Base-by-base conservation (phyloP, 148 eudicot species). In the Rhododendron kiyosumense region DNA sequence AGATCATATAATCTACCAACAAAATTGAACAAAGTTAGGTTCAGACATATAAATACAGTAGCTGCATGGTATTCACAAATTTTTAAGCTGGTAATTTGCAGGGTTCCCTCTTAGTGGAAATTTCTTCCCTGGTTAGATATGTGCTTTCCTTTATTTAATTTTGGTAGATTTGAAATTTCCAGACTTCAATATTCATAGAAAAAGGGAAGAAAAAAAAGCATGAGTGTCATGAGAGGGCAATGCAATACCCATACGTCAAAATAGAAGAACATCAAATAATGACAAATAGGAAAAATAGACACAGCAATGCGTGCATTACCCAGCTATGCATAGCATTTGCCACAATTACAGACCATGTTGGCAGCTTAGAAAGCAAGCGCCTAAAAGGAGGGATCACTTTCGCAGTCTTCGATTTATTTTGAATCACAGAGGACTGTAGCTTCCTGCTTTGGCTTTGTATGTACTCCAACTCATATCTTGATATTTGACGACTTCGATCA, bases 301-400 rank as follows among this genome's bases (percentile, higher is more conserved):
- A 28, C 14, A 79, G 13, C 1, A 10, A 30, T 9, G 52, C 7
- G 69, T 79, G 15, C 63, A 86, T 86, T 96, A 96, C 98, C 98
- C 98, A 96, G 89, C 98, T 93, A 87, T 96, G 98, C 96, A 96
- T 96, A 51, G 94, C 92, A 90, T 96, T 96, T 85, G 98, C 98
- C 69, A 94, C 93, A 89, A 96, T 94, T 84, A 96, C 86, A 52
- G 98, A 93, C 98, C 98, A 96, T 78, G 98, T 96, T 48, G 98
- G 96, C 77, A 83, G 84, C 92, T 94, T 94, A 59, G 98, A 94
- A 54, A 96, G 93, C 85, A 94, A 87, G 75, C 88, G 92, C 79
- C 87, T 91, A 87, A 96, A 94, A 84, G 98, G 98, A 83, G 98
- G 98, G 78, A 94, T 93, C 69, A 90, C 89, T 90, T 86, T 87